Conservation (phyloP, 2,329 filamentous ascomycete species). For the Trematosphaeria pertusa region DNA sequence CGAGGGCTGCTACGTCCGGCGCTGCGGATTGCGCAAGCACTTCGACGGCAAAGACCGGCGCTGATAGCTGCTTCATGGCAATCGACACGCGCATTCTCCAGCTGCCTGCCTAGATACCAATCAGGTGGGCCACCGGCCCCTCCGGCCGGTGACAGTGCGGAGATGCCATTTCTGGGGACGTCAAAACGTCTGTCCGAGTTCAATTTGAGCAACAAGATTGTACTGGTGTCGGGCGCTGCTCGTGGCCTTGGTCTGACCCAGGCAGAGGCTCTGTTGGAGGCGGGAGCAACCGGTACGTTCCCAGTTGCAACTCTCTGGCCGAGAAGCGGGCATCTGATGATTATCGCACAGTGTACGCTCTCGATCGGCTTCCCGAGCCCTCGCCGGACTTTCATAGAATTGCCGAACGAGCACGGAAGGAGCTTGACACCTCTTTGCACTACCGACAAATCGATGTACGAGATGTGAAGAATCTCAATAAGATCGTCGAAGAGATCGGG, state of each 20-base stretch:
- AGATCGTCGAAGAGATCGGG: conserved; percentile 72
- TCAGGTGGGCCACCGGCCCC: conserved; percentile 5
- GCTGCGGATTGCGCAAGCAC: background rate
- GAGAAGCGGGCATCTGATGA: background rate
- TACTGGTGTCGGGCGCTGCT: conserved; percentile 74
- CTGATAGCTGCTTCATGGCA: background rate
- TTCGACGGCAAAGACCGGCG: background rate
- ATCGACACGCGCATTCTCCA: conserved; percentile 6
- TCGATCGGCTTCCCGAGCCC: conserved; percentile 67
- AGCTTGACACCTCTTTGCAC: conserved; percentile 71
- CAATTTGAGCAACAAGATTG: conserved; percentile 72
- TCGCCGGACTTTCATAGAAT: conserved; percentile 69
- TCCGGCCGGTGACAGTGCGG: conserved; percentile 12
- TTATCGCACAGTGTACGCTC: conserved; percentile 64
- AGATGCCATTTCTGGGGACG: background rate
- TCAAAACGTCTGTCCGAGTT: conserved; percentile 70
- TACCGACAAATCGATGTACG: conserved; percentile 85
- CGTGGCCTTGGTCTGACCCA: conserved; percentile 77
- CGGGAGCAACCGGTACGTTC: conserved; percentile 71
- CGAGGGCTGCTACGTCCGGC: background rate
- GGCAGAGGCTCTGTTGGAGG: conserved; percentile 75
- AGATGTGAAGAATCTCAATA: conserved; percentile 71
- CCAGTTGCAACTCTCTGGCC: background rate
- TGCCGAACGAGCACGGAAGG: conserved; percentile 66
- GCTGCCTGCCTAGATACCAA: conserved; percentile 1